phyloP scores from a whole-genome alignment of 176 grass and related monocot genomes.

The Phoenix dactylifera region DNA sequence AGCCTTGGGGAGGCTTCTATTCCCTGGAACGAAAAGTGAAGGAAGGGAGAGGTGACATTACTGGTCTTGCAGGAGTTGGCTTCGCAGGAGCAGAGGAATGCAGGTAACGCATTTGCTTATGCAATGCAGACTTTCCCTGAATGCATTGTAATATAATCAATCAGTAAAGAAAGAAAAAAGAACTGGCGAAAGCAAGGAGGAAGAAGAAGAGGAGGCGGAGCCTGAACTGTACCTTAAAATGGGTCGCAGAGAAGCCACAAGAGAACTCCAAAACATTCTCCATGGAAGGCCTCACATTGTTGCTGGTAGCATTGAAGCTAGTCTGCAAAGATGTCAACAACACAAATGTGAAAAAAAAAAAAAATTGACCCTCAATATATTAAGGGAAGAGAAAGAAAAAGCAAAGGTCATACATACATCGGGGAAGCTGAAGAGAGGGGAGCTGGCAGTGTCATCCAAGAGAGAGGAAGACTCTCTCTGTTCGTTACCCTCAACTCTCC shows the following conservation, averaged over 20 bases:
- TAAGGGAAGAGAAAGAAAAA: too few relatives aligned
- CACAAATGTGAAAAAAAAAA: too few relatives aligned
- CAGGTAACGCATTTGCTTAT: slow-evolving; percentile 44
- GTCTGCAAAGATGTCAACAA: not conserved
- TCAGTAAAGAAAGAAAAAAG: too few relatives aligned
- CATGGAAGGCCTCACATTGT: slow-evolving; percentile 10
- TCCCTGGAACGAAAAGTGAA: not conserved
- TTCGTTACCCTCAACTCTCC: slow-evolving; percentile 24
- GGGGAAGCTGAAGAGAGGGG: slow-evolving; percentile 41
- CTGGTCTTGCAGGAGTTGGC: slow-evolving; percentile 41
- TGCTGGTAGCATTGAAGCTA: not conserved
- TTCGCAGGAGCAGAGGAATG: slow-evolving; percentile 38
- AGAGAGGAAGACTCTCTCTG: slow-evolving; percentile 31
- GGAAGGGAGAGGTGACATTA: slow-evolving; percentile 10
- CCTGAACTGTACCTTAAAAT: slow-evolving; percentile 21
- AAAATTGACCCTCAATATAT: too few relatives aligned
- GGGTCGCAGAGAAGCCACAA: slow-evolving; percentile 33
- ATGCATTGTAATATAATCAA: too few relatives aligned
- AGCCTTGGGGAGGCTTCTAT: not conserved
- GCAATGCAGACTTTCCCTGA: slow-evolving; percentile 23
- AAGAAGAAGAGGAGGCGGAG: too few relatives aligned
- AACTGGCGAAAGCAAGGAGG: not conserved
- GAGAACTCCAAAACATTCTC: slow-evolving; percentile 34
- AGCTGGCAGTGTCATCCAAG: slow-evolving; percentile 95
- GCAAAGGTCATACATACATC: slow-evolving; percentile 12